A percentile compares a stretch with the other conserved stretches of the same genome.
Conservation (phyloP, 192 early-diverging fungal species). For the Lobosporangium transversale region DNA sequence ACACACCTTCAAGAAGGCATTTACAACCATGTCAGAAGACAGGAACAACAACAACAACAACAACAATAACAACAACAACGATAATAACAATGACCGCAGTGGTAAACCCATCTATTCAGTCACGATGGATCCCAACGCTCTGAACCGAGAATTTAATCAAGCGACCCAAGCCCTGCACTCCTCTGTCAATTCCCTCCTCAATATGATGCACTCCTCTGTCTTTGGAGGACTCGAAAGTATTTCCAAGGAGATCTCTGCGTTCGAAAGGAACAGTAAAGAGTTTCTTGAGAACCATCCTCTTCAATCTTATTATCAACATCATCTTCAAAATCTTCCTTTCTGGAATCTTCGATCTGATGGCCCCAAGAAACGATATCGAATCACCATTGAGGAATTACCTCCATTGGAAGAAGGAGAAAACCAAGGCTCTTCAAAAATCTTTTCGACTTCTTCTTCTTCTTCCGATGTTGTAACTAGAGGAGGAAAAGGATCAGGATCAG, state of each 20-base stretch:
- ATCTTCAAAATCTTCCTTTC: slow-evolving; percentile 4
- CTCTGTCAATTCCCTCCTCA: slow-evolving; percentile 34
- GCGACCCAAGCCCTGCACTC: slow-evolving; percentile 40
- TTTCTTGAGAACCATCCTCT: slow-evolving; percentile 21
- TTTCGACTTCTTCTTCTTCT: not conserved
- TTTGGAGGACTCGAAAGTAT: slow-evolving; percentile 47
- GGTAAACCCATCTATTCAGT: slow-evolving; percentile 28
- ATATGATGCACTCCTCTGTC: slow-evolving; percentile 44
- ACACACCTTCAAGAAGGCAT: not conserved
- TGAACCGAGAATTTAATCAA: slow-evolving; percentile 41
- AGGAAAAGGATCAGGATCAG: not conserved
- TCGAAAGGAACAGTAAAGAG: slow-evolving; percentile 22
- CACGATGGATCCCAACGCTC: slow-evolving; percentile 39
- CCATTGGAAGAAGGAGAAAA: slow-evolving; percentile 17
- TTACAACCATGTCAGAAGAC: not conserved
- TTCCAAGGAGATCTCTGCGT: slow-evolving; percentile 28
- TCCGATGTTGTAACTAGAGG: not conserved
- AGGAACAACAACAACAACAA: not conserved
- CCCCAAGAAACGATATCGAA: slow-evolving; percentile 43
- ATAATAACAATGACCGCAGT: not conserved
- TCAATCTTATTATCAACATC: not conserved
- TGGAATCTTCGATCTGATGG: slow-evolving; percentile 36
- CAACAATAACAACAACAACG: not conserved
- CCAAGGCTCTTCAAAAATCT: not conserved
- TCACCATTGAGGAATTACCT: slow-evolving; percentile 44